These are phyloP conservation scores for Chamaecrista fasciculata DNA, from an alignment of 306 rosid species.

Conservation along the genomic window DNA sequence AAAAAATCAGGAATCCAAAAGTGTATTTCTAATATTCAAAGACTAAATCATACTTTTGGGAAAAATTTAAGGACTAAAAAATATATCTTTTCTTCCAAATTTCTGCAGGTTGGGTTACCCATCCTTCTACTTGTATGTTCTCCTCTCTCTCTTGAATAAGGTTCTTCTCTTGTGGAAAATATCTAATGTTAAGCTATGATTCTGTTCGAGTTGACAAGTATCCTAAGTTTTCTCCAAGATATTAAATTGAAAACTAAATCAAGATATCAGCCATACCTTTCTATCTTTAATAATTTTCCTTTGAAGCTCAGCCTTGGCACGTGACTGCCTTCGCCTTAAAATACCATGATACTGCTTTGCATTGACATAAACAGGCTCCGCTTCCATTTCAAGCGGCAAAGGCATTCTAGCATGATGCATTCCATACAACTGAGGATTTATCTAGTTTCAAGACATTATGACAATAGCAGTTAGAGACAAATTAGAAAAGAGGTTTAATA, in stretches of 20 bases:
- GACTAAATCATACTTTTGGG: no score
- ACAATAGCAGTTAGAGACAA: conserved; percentile 26
- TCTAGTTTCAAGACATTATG: conserved; percentile 42
- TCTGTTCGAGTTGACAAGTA: background rate
- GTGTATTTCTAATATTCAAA: no score
- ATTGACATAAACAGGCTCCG: conserved; percentile 88
- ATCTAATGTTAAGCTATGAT: background rate
- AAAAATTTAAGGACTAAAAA: no score
- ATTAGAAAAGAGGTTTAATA: background rate
- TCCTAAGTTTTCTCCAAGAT: background rate
- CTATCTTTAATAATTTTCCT: conserved; percentile 64
- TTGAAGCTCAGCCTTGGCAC: conserved; percentile 84
- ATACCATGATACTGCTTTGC: conserved; percentile 96
- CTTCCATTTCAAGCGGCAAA: conserved; percentile 85
- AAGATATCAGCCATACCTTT: conserved; percentile 51
- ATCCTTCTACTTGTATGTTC: background rate
- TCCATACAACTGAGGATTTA: conserved; percentile 57
- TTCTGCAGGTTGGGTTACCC: background rate
- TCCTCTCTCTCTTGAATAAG: background rate
- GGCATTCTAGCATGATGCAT: conserved; percentile 78
- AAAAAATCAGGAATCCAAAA: no score
- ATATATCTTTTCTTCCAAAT: no score
- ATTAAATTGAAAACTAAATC: background rate
- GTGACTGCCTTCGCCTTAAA: conserved; percentile 82
- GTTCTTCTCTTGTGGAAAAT: background rate